A percentile compares a stretch with the other conserved stretches of the same genome.
phyloP scores from a whole-genome alignment of 1,284 basidiomycete genomes.

The Pascua sp. region DNA sequence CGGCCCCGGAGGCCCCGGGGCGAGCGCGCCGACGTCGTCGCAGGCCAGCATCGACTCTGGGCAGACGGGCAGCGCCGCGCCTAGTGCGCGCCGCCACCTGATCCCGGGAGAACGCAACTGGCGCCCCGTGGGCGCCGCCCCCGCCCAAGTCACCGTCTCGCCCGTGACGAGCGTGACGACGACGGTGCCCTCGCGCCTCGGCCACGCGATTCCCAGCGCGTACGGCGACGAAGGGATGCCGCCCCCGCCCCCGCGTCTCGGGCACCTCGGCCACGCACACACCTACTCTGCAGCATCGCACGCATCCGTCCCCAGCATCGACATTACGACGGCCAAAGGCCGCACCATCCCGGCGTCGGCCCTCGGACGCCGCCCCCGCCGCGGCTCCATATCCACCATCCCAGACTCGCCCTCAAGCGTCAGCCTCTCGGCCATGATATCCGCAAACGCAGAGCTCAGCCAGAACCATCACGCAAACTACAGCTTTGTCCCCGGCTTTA shows the following conservation, averaged over 20 bases:
- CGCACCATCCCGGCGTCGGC: slow-evolving; percentile 2
- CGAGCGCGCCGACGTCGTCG: not conserved
- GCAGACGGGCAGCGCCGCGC: not conserved
- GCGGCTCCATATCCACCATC: slow-evolving; percentile 42
- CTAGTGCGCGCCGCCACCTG: slow-evolving; percentile 10
- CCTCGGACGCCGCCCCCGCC: slow-evolving; percentile 22
- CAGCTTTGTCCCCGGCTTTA: slow-evolving; percentile 46
- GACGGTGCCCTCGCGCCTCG: slow-evolving; percentile 19
- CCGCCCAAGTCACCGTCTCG: slow-evolving; percentile 42
- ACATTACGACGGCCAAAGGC: slow-evolving; percentile 8
- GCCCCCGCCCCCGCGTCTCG: not conserved
- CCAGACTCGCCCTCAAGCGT: slow-evolving; percentile 45
- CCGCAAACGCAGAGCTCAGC: slow-evolving; percentile 38
- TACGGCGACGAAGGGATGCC: not conserved
- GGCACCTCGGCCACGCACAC: not conserved
- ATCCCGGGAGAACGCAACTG: slow-evolving; percentile 32
- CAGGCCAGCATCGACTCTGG: slow-evolving; percentile 8
- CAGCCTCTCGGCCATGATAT: slow-evolving; percentile 42
- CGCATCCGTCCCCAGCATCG: slow-evolving; percentile 7
- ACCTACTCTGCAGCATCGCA: slow-evolving; percentile 7
- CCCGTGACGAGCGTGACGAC: slow-evolving; percentile 44
- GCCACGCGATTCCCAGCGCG: not conserved
- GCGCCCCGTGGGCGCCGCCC: slow-evolving; percentile 37
- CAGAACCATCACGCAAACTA: slow-evolving; percentile 30
- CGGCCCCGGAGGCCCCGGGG: too few relatives aligned